These are phyloP conservation scores for Phaeosphaeriaceae sp. DNA, from an alignment of 2,329 filamentous ascomycete genomes.

Conservation along the genomic window DNA sequence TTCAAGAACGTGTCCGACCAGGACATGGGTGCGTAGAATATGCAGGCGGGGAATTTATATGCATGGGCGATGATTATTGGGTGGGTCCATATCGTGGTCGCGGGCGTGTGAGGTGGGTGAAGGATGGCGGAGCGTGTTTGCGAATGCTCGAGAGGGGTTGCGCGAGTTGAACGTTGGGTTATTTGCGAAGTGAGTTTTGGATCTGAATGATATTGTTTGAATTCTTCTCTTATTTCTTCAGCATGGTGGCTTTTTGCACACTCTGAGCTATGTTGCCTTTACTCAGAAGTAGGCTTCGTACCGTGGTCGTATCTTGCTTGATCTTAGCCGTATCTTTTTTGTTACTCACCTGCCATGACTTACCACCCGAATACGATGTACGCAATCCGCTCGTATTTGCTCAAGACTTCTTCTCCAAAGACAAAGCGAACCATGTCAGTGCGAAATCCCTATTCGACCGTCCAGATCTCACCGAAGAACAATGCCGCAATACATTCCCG, in stretches of 20 bases:
- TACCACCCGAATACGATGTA: background rate
- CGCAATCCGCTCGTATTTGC: background rate
- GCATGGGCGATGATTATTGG: background rate
- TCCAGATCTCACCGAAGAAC: conserved; percentile 13
- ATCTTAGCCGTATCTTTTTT: background rate
- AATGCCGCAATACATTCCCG: conserved; percentile 18
- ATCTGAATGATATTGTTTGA: background rate
- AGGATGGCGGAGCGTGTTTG: background rate
- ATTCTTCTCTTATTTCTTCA: background rate
- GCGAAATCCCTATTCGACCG: background rate
- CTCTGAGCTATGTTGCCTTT: background rate
- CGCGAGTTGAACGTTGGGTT: too few relatives aligned
- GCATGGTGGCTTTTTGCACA: background rate
- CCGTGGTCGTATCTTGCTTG: background rate
- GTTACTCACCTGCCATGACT: background rate
- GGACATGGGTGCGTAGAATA: conserved; percentile 1
- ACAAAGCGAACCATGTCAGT: background rate
- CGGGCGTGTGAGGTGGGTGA: background rate
- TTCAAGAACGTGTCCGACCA: conserved; percentile 1
- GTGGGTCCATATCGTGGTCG: background rate
- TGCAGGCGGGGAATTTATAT: conserved; percentile 1
- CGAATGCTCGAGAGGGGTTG: background rate
- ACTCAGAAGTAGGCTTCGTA: background rate
- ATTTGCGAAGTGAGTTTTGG: too few relatives aligned
- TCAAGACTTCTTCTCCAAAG: background rate